Percentiles rank a stretch among this genome's conserved stretches.
phyloP scores from a whole-genome alignment of 495 filamentous ascomycete species.

The Elasticomyces elasticus region DNA sequence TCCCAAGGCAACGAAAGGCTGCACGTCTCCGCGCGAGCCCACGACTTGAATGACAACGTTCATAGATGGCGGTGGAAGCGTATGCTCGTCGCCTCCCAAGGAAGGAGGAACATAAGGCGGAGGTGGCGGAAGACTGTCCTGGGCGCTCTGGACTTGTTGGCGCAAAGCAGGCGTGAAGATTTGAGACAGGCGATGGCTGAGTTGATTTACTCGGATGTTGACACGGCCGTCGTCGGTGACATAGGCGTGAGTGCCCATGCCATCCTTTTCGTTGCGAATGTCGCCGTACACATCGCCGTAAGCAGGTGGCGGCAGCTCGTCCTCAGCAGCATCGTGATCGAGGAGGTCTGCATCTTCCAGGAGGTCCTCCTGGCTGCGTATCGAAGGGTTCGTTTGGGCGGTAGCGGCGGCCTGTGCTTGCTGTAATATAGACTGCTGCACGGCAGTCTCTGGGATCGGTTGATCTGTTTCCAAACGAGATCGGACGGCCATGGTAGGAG shows the following conservation, averaged over 20 bases:
- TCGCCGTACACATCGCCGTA: slow-evolving; percentile 42
- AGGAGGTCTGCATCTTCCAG: too few species aligned
- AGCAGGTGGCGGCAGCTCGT: slow-evolving; percentile 36
- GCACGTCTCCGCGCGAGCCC: slow-evolving; percentile 45
- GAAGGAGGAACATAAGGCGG: slow-evolving; percentile 53
- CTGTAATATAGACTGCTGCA: too few species aligned
- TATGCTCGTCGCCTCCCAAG: slow-evolving; percentile 47
- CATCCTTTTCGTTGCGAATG: slow-evolving; percentile 43
- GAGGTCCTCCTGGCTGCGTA: too few species aligned
- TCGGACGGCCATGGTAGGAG: too few species aligned
- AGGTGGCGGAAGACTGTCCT: slow-evolving; percentile 38
- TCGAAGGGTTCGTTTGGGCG: too few species aligned
- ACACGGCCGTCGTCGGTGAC: slow-evolving; percentile 59
- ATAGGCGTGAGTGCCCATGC: slow-evolving; percentile 43
- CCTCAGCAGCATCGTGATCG: neutral
- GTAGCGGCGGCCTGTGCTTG: too few species aligned
- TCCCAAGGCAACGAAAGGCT: slow-evolving; percentile 46
- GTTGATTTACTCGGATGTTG: slow-evolving; percentile 64
- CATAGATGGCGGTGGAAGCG: slow-evolving; percentile 40
- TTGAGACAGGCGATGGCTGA: slow-evolving; percentile 50
- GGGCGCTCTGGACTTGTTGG: slow-evolving; percentile 39
- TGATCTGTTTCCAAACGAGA: too few species aligned
- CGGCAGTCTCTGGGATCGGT: too few species aligned
- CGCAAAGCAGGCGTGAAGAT: slow-evolving; percentile 58
- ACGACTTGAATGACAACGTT: slow-evolving; percentile 49